Conservation (phyloP, 139 green algal species). For the Chlorella sp. region DNA sequence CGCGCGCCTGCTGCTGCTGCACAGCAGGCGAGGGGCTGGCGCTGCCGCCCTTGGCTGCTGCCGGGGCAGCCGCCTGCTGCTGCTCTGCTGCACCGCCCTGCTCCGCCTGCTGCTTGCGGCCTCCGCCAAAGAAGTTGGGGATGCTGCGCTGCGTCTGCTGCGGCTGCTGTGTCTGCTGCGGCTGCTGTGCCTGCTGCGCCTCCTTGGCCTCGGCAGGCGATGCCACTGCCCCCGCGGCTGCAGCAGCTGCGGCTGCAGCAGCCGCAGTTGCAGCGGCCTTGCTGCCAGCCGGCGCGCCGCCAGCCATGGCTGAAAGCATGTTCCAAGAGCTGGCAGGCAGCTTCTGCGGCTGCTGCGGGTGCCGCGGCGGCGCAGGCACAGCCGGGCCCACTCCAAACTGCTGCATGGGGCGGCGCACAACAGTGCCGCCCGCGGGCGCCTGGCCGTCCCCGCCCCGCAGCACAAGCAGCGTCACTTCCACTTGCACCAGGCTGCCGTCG, state of each 20-base stretch:
- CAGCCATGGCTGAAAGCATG: constrained; percentile 75
- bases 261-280: neutral
- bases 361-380: neutral
- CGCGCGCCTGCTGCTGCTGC: neutral
- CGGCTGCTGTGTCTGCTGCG: constrained; percentile 3
- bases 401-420: neutral
- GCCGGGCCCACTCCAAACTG: neutral
- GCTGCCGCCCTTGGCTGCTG: neutral
- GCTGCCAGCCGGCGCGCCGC: constrained; percentile 47
- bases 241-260: neutral
- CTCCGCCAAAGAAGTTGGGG: constrained; percentile 10
- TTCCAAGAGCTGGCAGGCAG: constrained; percentile 56
- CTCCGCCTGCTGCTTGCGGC: constrained; percentile 4
- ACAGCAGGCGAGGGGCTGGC: neutral
- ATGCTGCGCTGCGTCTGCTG: neutral
- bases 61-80: neutral
- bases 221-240: too few species aligned
- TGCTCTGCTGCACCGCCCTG: neutral
- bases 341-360: neutral
- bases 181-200: neutral
- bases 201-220: neutral
- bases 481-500: constrained; percentile 36
- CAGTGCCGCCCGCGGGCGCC: too few species aligned
- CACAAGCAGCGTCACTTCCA: constrained; percentile 61
- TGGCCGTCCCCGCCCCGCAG: constrained; percentile 28